Percentiles rank a stretch among this genome's conserved stretches.
phyloP scores from a whole-genome alignment of 352 stramenopile species.

The Pilasporangium apinafurcum region DNA sequence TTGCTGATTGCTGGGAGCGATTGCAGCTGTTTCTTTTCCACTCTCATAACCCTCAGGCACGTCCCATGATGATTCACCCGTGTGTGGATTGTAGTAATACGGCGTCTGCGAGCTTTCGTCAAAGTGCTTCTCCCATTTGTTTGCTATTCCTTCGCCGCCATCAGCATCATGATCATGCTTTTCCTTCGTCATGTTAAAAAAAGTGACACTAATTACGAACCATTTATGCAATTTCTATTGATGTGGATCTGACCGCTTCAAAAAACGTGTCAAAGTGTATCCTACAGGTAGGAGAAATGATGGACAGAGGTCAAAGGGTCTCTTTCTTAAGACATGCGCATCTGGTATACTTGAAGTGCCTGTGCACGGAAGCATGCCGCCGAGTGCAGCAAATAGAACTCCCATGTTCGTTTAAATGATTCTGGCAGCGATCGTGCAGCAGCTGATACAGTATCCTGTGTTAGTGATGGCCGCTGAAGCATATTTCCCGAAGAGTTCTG shows the following conservation, averaged over 20 bases:
- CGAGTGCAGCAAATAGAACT: slow-evolving; percentile 87
- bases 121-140: slow-evolving; percentile 63
- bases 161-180: background rate
- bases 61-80: slow-evolving; percentile 73
- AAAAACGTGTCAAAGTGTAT: background rate
- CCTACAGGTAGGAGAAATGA: background rate
- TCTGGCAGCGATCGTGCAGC: slow-evolving; percentile 54
- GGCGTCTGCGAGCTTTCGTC: slow-evolving; percentile 47
- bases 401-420: slow-evolving; percentile 82
- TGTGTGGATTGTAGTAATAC: slow-evolving; percentile 77
- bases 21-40: background rate
- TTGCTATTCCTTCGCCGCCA: background rate
- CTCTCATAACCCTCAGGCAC: slow-evolving; percentile 30
- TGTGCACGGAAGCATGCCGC: slow-evolving; percentile 75
- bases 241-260: no score
- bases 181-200: background rate
- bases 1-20: slow-evolving; percentile 4
- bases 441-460: no score
- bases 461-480: no score
- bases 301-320: no score
- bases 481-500: no score
- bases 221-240: background rate
- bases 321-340: slow-evolving; percentile 37
- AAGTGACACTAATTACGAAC: background rate
- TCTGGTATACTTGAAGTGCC: slow-evolving; percentile 66